These are phyloP conservation scores for Dissoconium aciculare DNA, from an alignment of 2,329 filamentous ascomycete genomes.

Conservation along the genomic window DNA sequence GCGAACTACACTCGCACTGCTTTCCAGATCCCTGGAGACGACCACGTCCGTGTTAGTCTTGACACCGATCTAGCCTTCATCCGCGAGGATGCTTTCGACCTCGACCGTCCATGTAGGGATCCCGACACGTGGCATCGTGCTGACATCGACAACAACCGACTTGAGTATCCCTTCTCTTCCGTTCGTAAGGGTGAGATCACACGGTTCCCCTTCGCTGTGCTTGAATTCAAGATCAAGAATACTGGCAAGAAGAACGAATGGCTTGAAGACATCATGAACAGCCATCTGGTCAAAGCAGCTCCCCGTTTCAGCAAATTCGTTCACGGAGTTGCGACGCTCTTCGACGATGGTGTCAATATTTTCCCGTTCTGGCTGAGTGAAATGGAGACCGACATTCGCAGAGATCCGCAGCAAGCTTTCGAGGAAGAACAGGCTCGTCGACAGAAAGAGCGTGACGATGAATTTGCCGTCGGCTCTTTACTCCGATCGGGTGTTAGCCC, in stretches of 20 bases:
- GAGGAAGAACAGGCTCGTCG: slow-evolving; percentile 79
- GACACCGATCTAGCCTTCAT: slow-evolving; percentile 89
- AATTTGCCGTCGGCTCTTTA: slow-evolving; percentile 77
- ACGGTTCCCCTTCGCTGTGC: slow-evolving; percentile 74
- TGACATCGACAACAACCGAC: slow-evolving; percentile 69
- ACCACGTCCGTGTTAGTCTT: slow-evolving; percentile 78
- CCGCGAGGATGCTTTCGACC: slow-evolving; percentile 57
- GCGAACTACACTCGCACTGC: slow-evolving; percentile 90
- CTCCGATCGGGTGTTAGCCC: slow-evolving; percentile 34
- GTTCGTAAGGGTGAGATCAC: slow-evolving; percentile 85
- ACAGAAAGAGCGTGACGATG: slow-evolving; percentile 68
- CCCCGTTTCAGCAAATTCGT: slow-evolving; percentile 95
- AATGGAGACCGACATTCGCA: slow-evolving; percentile 82
- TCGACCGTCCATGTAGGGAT: slow-evolving; percentile 73
- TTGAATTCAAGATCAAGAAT: slow-evolving; percentile 72
- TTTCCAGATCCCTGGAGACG: slow-evolving; percentile 89
- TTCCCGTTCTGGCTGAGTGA: slow-evolving; percentile 93
- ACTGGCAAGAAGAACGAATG: slow-evolving; percentile 54
- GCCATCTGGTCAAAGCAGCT: slow-evolving; percentile 78
- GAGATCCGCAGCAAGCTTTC: slow-evolving; percentile 79
- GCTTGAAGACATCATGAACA: slow-evolving; percentile 83
- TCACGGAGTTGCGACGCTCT: slow-evolving; percentile 78
- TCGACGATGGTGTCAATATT: slow-evolving; percentile 87
- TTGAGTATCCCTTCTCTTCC: slow-evolving; percentile 75
- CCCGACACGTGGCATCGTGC: slow-evolving; percentile 78